phyloP scores from a whole-genome alignment of 192 early-diverging fungal species.

The Mortierella hygrophila region DNA sequence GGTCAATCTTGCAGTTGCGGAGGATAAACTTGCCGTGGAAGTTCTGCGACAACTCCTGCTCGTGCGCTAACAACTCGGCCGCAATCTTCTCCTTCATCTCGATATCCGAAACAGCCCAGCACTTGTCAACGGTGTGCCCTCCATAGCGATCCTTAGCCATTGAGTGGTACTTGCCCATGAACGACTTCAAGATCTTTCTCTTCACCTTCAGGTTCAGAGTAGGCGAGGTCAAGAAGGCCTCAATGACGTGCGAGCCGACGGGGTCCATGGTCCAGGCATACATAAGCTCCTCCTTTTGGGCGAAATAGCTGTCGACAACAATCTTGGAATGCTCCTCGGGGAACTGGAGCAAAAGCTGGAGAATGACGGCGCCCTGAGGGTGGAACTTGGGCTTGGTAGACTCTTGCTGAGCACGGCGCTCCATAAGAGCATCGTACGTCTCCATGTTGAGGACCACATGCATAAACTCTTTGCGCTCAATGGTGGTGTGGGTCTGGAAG shows the following conservation, averaged over 20 bases:
- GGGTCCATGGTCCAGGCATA: constrained; percentile 74
- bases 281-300: constrained; percentile 60
- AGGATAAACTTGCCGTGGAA: constrained; percentile 81
- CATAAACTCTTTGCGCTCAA: constrained; percentile 68
- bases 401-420: constrained; percentile 55
- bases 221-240: constrained; percentile 71
- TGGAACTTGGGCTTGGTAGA: constrained; percentile 64
- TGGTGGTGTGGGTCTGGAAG: constrained; percentile 63
- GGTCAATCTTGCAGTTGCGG: constrained; percentile 83
- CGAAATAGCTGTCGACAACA: constrained; percentile 74
- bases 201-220: constrained; percentile 73
- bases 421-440: constrained; percentile 62
- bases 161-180: constrained; percentile 67
- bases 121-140: constrained; percentile 83
- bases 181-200: constrained; percentile 72
- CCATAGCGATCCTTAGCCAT: constrained; percentile 82
- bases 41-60: constrained; percentile 68
- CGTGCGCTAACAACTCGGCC: constrained; percentile 69
- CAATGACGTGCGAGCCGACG: constrained; percentile 80
- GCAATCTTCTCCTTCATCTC: constrained; percentile 83
- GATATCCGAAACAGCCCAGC: constrained; percentile 80
- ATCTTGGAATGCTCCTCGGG: constrained; percentile 69
- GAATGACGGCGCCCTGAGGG: constrained; percentile 76
- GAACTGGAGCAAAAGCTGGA: constrained; percentile 75
- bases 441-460: constrained; percentile 73